phyloP scores from a whole-genome alignment of 2,329 filamentous ascomycete species.

The Ophiocordyceps camponoti-rufipedis region DNA sequence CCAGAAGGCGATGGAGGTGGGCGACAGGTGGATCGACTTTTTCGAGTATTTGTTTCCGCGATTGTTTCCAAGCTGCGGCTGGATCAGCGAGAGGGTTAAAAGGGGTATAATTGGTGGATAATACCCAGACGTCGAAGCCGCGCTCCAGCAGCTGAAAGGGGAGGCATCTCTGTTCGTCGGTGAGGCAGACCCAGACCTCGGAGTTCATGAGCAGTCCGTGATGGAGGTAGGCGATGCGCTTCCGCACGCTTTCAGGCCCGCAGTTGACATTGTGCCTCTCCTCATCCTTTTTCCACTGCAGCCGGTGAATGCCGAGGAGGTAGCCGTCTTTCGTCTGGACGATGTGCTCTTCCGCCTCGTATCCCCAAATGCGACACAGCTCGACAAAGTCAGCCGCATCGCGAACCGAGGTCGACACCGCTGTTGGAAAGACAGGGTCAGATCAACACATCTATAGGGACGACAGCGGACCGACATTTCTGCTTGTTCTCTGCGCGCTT shows the following conservation, averaged over 20 bases:
- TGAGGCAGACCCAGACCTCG: conserved; percentile 92
- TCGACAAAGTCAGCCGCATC: conserved; percentile 86
- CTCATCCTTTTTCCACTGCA: conserved; percentile 70
- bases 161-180: conserved; percentile 67
- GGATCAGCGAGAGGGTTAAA: conserved; percentile 7
- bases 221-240: conserved; percentile 84
- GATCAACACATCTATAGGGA: not conserved
- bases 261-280: conserved; percentile 63
- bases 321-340: conserved; percentile 91
- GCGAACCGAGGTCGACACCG: conserved; percentile 57
- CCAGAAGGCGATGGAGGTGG: conserved; percentile 70
- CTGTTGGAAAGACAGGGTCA: conserved; percentile 13
- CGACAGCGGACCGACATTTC: conserved; percentile 26
- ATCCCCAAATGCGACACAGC: conserved; percentile 80
- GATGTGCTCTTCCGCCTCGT: conserved; percentile 89
- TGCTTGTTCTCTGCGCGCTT: conserved; percentile 50
- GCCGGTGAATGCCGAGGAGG: conserved; percentile 70
- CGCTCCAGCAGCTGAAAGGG: conserved; percentile 78
- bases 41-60: conserved; percentile 98
- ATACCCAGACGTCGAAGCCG: conserved; percentile 89
- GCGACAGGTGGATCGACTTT: conserved; percentile 63
- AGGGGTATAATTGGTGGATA: conserved; percentile 7
- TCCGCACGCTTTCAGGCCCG: conserved; percentile 47
- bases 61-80: conserved; percentile 69
- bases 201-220: conserved; percentile 97